A percentile compares a stretch with the other conserved stretches of the same genome.
phyloP scores from a whole-genome alignment of 345 rosid species.

The Boechera retrofracta region DNA sequence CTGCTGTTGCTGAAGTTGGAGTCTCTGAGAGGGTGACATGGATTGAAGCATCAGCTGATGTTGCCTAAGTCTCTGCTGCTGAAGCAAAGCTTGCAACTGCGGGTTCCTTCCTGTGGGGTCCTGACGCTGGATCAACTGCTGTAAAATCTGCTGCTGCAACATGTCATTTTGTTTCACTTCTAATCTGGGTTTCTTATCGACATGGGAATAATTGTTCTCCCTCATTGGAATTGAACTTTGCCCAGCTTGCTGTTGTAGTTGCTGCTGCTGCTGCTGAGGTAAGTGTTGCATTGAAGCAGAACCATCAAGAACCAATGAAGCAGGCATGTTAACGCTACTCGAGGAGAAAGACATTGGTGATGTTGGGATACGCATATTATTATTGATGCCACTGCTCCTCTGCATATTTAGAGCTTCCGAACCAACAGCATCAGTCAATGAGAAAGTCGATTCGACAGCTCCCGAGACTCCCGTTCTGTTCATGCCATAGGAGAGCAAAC shows the following conservation, averaged over 20 bases:
- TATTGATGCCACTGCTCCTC: slow-evolving; percentile 34
- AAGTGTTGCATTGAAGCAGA: slow-evolving; percentile 39
- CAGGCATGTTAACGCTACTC: slow-evolving; percentile 28
- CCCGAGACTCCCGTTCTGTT: slow-evolving; percentile 27
- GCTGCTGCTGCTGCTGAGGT: slow-evolving; percentile 31
- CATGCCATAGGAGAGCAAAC: slow-evolving; percentile 35
- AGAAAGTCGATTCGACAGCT: slow-evolving; percentile 31
- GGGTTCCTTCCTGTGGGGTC: slow-evolving; percentile 65
- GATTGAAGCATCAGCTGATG: slow-evolving; percentile 68
- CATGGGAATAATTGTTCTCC: slow-evolving; percentile 37
- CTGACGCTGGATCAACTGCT: slow-evolving; percentile 79
- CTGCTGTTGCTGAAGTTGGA: slow-evolving; percentile 66
- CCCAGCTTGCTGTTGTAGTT: slow-evolving; percentile 21
- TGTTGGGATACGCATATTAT: slow-evolving; percentile 38
- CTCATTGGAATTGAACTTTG: slow-evolving; percentile 41
- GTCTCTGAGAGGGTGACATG: slow-evolving; percentile 87
- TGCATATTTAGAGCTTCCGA: slow-evolving; percentile 33
- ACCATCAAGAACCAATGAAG: slow-evolving; percentile 42
- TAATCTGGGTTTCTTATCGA: slow-evolving; percentile 75
- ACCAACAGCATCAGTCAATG: slow-evolving; percentile 30
- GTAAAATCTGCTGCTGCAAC: slow-evolving; percentile 77
- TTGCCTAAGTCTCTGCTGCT: slow-evolving; percentile 73
- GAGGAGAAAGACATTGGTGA: slow-evolving; percentile 47
- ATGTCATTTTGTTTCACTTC: slow-evolving; percentile 91
- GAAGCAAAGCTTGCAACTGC: slow-evolving; percentile 73